Evolutionary conservation across 129 eudicot species (phyloP), one percentile per base, ranked within the genome.

Genomic region (Oenanthe sinensis): DNA sequence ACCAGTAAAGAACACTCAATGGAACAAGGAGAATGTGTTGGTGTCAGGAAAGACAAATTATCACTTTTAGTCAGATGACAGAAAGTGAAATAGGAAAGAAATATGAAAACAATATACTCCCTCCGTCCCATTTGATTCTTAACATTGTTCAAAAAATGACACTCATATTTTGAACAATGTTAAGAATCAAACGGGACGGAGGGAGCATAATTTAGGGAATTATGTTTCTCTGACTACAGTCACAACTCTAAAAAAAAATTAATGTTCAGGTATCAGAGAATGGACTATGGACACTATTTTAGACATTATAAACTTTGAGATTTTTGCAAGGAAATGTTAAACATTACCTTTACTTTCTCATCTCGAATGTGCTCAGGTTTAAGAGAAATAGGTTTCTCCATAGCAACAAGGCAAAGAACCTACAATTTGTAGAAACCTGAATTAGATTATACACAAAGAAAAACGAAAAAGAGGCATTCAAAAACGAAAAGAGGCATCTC

Each of bases 341-440:
- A 46, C 14, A 88, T 54, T 16, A 92, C 98, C 97, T 95, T 95
- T 65, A 95, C 98, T 95, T 95, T 95, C 85, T 95, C 98, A 87
- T 95, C 98, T n/a, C 98, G 93, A 58, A 95, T 90, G 83, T 95
- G 92, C 86, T 95, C 98, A 45, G 98, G 98, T 75, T 86, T 91
- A 39, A 91, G 83, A 78, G 98, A 95, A 68, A 95, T 87, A 39
- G 98, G 98, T 71, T 95, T 95, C 85, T 95, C 98, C 98, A 95
- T 95, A 49, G 97, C 96, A 49, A 91, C 90, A 54, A 95, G 89
- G 84, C 98, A 95, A 75, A 93, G 89, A 84, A 92, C 97, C 97
- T 92, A 86, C 63, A 84, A 19, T 78, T 50, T 14, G 46, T 48
- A 69, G 48, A 28, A 40, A 65, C 10, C 20, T 33, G 16, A 26